phyloP scores from a whole-genome alignment of 495 filamentous ascomycete genomes.

The Choiromyces venosus region DNA sequence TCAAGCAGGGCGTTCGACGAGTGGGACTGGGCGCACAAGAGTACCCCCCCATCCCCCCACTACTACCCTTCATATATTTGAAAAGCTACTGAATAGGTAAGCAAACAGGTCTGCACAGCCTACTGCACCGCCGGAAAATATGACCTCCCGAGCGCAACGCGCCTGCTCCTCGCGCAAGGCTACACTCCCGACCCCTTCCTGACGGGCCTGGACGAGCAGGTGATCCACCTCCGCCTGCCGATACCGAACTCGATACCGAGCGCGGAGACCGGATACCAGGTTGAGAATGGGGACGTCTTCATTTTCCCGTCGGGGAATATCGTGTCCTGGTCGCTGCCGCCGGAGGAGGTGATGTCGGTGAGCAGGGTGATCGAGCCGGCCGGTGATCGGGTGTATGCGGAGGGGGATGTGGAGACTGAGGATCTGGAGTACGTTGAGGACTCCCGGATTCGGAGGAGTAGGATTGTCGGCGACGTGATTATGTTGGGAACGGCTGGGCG shows the following conservation, averaged over 20 bases:
- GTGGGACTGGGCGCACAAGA: slow-evolving; percentile 16
- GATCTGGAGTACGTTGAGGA: slow-evolving; percentile 85
- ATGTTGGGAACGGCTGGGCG: slow-evolving; percentile 68
- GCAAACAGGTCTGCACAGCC: slow-evolving; percentile 31
- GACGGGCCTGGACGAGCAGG: slow-evolving; percentile 35
- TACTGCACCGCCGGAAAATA: slow-evolving; percentile 42
- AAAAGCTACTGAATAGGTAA: background rate
- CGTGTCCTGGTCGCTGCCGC: slow-evolving; percentile 78
- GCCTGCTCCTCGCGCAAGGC: slow-evolving; percentile 20
- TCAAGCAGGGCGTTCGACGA: slow-evolving; percentile 22
- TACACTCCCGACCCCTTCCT: slow-evolving; percentile 33
- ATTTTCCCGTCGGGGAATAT: slow-evolving; percentile 97
- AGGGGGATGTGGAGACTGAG: slow-evolving; percentile 70
- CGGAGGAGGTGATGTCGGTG: slow-evolving; percentile 64
- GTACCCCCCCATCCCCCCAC: slow-evolving; percentile 3
- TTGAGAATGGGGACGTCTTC: slow-evolving; percentile 73
- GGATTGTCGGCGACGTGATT: slow-evolving; percentile 83
- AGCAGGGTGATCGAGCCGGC: slow-evolving; percentile 69
- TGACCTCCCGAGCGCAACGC: slow-evolving; percentile 27
- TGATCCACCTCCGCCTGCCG: slow-evolving; percentile 32
- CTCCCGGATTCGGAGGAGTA: slow-evolving; percentile 63
- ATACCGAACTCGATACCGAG: background rate
- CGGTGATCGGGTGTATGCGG: slow-evolving; percentile 61
- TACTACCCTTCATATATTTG: background rate
- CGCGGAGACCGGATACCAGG: slow-evolving; percentile 3